phyloP scores from a whole-genome alignment of 2,329 filamentous ascomycete genomes.

The Hymenoscyphus repandus region DNA sequence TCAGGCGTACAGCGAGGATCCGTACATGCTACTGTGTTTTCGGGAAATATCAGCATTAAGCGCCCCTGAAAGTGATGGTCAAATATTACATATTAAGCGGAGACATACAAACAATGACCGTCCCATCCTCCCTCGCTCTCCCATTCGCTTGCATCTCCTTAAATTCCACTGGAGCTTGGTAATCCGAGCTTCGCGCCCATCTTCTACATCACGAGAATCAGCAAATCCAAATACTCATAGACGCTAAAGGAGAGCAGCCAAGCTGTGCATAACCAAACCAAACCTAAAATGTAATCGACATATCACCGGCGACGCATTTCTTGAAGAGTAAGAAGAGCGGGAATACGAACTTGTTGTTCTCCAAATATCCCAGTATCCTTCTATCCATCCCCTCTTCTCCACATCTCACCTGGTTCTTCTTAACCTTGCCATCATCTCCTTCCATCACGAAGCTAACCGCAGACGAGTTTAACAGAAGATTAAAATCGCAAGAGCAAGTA shows the following conservation, averaged over 20 bases:
- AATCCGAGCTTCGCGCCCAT: slow-evolving; percentile 13
- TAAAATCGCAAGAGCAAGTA: too few species aligned
- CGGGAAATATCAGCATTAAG: background rate
- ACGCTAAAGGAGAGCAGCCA: too few species aligned
- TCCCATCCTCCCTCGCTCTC: slow-evolving; percentile 22
- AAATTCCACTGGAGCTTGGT: slow-evolving; percentile 17
- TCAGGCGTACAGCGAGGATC: slow-evolving; percentile 22
- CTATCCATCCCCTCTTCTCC: slow-evolving; percentile 5
- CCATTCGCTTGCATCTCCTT: slow-evolving; percentile 22
- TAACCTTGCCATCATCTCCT: background rate
- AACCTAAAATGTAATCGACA: too few species aligned
- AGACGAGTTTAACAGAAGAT: background rate
- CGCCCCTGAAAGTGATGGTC: background rate
- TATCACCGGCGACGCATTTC: too few species aligned
- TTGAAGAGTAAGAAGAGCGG: background rate
- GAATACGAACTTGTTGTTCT: slow-evolving; percentile 10
- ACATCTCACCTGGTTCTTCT: background rate
- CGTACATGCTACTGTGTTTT: slow-evolving; percentile 20
- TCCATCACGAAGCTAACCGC: background rate
- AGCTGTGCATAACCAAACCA: too few species aligned
- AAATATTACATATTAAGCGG: background rate
- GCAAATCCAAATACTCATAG: too few species aligned
- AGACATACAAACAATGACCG: slow-evolving; percentile 20
- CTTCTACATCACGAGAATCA: slow-evolving; percentile 3
- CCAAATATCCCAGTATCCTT: slow-evolving; percentile 10